A percentile compares a stretch with the other conserved stretches of the same genome.
These are phyloP conservation scores for Psilocybe azurescens DNA, from an alignment of 768 basidiomycete genomes.

Conservation along the genomic window DNA sequence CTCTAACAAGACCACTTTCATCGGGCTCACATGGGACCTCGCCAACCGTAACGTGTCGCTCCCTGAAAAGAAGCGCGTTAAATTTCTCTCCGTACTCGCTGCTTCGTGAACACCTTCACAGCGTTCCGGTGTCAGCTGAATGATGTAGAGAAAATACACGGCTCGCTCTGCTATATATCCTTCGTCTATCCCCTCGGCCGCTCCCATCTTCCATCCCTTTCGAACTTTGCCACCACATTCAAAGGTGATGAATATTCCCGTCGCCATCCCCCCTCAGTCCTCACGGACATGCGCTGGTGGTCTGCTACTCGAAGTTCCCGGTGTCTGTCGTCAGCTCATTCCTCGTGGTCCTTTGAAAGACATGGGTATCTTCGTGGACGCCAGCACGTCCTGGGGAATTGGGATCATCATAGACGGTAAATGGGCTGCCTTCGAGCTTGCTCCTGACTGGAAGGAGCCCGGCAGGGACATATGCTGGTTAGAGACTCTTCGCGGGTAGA, in stretches of 20 bases:
- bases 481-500: not conserved
- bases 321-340: conserved; percentile 14
- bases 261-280: conserved; percentile 1
- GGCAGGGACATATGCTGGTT: not conserved
- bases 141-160: conserved; percentile 31
- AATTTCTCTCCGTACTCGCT: too few relatives aligned
- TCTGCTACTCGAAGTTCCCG: not conserved
- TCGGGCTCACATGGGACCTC: too few relatives aligned
- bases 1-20: too few relatives aligned
- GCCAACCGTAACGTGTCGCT: too few relatives aligned
- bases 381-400: not conserved
- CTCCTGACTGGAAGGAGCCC: not conserved
- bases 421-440: not conserved
- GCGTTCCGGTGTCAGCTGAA: conserved; percentile 14
- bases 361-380: conserved; percentile 21
- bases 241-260: conserved; percentile 17
- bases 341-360: conserved; percentile 17
- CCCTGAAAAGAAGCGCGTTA: too few relatives aligned
- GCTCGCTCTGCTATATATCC: conserved; percentile 35
- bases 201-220: conserved; percentile 28
- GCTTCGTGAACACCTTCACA: too few relatives aligned
- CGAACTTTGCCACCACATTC: conserved; percentile 27
- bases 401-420: not conserved
- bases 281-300: conserved; percentile 36
- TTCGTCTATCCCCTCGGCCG: conserved; percentile 31